Conservation (phyloP, 1,139 yeast genomes). For the Yamadazyma conglobata region DNA sequence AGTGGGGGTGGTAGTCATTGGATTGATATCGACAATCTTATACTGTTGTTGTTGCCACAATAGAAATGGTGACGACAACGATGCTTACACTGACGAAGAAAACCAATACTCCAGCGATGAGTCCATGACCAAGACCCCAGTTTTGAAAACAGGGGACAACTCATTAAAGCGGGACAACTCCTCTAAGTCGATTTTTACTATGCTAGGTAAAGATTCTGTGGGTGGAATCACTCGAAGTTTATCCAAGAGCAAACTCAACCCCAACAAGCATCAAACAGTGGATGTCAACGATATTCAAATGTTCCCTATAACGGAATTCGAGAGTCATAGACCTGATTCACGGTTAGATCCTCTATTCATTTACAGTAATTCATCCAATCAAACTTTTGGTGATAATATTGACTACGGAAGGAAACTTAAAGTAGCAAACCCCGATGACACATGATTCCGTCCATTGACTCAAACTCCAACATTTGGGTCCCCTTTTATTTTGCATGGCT, state of each 20-base stretch:
- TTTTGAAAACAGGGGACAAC: slow-evolving; percentile 14
- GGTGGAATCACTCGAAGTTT: slow-evolving; percentile 30
- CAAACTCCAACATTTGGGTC: too few relatives aligned
- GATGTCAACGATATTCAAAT: slow-evolving; percentile 18
- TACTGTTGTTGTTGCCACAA: slow-evolving; percentile 36
- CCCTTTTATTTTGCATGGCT: too few relatives aligned
- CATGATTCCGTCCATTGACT: too few relatives aligned
- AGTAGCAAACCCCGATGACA: slow-evolving; percentile 58
- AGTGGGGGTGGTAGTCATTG: slow-evolving; percentile 55
- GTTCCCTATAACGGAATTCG: slow-evolving; percentile 55
- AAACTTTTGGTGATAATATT: slow-evolving; percentile 67
- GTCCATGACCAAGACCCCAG: slow-evolving; percentile 14
- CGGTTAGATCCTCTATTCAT: slow-evolving; percentile 48
- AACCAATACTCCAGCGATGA: slow-evolving; percentile 23
- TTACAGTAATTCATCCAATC: slow-evolving; percentile 53
- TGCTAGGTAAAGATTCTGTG: slow-evolving; percentile 25
- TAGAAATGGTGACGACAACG: slow-evolving; percentile 19
- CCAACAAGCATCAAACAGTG: slow-evolving; percentile 9
- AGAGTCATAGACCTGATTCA: slow-evolving; percentile 41
- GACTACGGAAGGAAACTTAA: slow-evolving; percentile 71
- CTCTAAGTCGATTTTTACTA: slow-evolving; percentile 30
- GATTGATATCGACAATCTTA: slow-evolving; percentile 30
- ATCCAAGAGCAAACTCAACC: slow-evolving; percentile 30
- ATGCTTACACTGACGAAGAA: slow-evolving; percentile 39
- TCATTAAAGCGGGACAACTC: slow-evolving; percentile 31